phyloP scores from a whole-genome alignment of 176 grass and related monocot species.

The Ampelocalamus luodianensis region DNA sequence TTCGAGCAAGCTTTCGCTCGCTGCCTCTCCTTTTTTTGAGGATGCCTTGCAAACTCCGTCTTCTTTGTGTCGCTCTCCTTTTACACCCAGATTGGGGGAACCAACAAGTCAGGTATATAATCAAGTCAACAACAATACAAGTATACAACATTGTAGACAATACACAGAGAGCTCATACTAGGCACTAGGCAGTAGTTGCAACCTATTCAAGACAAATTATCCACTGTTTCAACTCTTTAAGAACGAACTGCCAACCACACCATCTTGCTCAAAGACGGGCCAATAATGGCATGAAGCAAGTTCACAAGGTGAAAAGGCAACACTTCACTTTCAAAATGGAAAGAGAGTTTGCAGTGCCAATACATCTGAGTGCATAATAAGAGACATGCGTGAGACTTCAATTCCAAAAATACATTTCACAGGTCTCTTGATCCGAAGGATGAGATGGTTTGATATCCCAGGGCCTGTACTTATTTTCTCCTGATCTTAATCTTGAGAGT shows the following conservation, averaged over 20 bases:
- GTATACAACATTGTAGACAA: not conserved
- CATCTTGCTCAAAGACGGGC: not conserved
- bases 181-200: not conserved
- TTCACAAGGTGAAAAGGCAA: not conserved
- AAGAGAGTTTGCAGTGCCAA: not conserved
- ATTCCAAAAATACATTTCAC: not conserved
- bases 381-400: not conserved
- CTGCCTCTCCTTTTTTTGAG: slow-evolving; percentile 49
- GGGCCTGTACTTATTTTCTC: slow-evolving; percentile 53
- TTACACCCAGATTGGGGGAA: slow-evolving; percentile 8
- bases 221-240: not conserved
- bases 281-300: not conserved
- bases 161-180: not conserved
- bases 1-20: slow-evolving; percentile 42
- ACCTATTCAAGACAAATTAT: slow-evolving; percentile 23
- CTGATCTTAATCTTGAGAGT: slow-evolving; percentile 81
- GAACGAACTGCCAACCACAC: not conserved
- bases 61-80: slow-evolving; percentile 23
- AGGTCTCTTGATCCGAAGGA: not conserved
- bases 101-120: slow-evolving; percentile 32
- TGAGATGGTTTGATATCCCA: not conserved
- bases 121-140: not conserved
- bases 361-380: not conserved
- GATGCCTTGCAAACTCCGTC: slow-evolving; percentile 38
- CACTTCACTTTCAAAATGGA: not conserved